Evolutionary conservation across 345 rosid species (phyloP).

Genomic region (Aquilaria yunnanensis): DNA sequence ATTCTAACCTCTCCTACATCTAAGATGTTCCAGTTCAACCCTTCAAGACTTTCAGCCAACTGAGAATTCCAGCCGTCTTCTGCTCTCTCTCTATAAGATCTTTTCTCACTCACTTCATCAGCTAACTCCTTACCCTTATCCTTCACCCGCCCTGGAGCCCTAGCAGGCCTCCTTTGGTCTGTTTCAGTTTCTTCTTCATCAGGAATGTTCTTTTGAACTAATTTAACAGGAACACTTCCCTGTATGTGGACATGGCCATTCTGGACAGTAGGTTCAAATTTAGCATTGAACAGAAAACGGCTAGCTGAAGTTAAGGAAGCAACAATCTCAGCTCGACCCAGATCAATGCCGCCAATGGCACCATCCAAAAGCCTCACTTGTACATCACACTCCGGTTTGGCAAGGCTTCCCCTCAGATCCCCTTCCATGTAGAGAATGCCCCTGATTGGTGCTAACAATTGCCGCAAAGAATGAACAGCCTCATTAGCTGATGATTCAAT

Average conservation of each 20-base stretch:
- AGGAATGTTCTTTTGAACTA: slow-evolving; percentile 45
- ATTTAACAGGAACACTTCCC: slow-evolving; percentile 88
- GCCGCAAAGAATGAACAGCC: slow-evolving; percentile 74
- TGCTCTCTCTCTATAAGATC: slow-evolving; percentile 53
- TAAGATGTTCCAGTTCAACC: slow-evolving; percentile 80
- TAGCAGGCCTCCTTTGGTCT: slow-evolving; percentile 44
- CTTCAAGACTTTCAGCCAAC: slow-evolving; percentile 84
- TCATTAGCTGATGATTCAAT: slow-evolving; percentile 87
- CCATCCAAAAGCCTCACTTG: slow-evolving; percentile 96
- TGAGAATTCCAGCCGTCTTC: slow-evolving; percentile 92
- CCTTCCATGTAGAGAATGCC: slow-evolving; percentile 99
- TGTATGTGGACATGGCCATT: slow-evolving; percentile 96
- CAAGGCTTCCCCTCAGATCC: slow-evolving; percentile 91
- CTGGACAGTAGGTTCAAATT: slow-evolving; percentile 80
- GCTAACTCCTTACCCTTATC: slow-evolving; percentile 49
- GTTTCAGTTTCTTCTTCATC: slow-evolving; percentile 64
- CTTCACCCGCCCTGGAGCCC: slow-evolving; percentile 73
- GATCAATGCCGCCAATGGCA: slow-evolving; percentile 90
- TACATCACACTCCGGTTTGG: slow-evolving; percentile 96
- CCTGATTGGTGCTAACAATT: slow-evolving; percentile 76
- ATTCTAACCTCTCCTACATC: slow-evolving; percentile 94
- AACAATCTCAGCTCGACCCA: slow-evolving; percentile 94
- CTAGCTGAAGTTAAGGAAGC: slow-evolving; percentile 86
- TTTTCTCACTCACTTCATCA: slow-evolving; percentile 51
- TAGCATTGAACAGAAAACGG: slow-evolving; percentile 92